Percentiles rank a stretch among this genome's conserved stretches.
Conservation (phyloP, 2,329 filamentous ascomycete species). For the Sodiomyces alkalinus region DNA sequence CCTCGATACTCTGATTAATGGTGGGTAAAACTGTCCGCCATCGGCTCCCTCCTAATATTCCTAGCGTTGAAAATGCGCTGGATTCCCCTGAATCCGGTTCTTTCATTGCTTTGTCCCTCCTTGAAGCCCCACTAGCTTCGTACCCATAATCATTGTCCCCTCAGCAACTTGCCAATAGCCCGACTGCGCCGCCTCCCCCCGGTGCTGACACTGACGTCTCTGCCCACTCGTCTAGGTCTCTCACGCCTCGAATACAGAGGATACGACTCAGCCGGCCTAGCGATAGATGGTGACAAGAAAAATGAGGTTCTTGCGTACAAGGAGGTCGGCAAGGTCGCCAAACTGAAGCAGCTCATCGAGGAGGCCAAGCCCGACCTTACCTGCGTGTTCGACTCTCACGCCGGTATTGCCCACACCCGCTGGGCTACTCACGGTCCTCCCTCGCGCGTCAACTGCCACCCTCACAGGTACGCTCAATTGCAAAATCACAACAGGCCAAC, state of each 20-base stretch:
- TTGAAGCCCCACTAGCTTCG: too few relatives aligned
- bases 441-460: conserved; percentile 92
- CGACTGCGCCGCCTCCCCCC: neutral
- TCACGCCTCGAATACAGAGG: conserved; percentile 95
- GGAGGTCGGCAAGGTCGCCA: conserved; percentile 98
- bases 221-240: conserved; percentile 51
- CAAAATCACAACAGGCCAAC: too few relatives aligned
- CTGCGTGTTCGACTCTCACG: conserved; percentile 95
- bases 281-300: conserved; percentile 96
- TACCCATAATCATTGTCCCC: neutral
- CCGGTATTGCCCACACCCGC: conserved; percentile 95
- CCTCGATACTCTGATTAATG: conserved; percentile 90
- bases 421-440: conserved; percentile 97
- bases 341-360: conserved; percentile 85
- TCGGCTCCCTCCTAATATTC: too few relatives aligned
- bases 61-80: too few relatives aligned
- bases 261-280: conserved; percentile 94
- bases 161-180: conserved; percentile 1
- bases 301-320: conserved; percentile 96
- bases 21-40: too few relatives aligned
- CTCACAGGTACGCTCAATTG: conserved; percentile 90
- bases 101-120: conserved; percentile 1
- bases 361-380: conserved; percentile 68
- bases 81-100: conserved; percentile 1
- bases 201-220: conserved; percentile 1